Evolutionary conservation across 1,284 basidiomycete genomes (phyloP).

Genomic region (Inonotus obliquus): DNA sequence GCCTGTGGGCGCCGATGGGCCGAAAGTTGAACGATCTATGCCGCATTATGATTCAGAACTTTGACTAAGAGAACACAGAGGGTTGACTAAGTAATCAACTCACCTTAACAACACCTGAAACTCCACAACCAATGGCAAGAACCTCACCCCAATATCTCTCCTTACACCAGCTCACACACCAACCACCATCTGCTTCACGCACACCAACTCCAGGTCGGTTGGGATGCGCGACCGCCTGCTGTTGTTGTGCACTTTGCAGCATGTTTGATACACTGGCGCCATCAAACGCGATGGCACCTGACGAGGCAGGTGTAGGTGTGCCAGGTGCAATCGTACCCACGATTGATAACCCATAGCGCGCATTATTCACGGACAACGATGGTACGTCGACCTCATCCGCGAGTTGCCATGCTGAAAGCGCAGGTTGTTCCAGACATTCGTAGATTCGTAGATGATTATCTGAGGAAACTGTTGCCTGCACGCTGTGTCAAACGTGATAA

Average conservation of each 20-base stretch:
- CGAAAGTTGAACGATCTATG: conserved; percentile 40
- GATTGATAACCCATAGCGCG: conserved; percentile 39
- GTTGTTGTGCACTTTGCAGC: conserved; percentile 38
- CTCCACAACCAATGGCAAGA: conserved; percentile 71
- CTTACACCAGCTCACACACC: conserved; percentile 92
- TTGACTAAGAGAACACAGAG: not conserved
- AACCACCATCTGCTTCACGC: conserved; percentile 82
- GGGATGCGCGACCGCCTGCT: conserved; percentile 39
- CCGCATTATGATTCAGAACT: not conserved
- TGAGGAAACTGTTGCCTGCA: conserved; percentile 78
- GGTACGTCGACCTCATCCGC: conserved; percentile 76
- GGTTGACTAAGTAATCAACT: conserved; percentile 17
- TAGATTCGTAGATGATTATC: conserved; percentile 86
- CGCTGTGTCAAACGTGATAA: not conserved
- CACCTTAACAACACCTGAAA: conserved; percentile 72
- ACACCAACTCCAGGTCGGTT: conserved; percentile 52
- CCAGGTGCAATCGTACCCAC: conserved; percentile 50
- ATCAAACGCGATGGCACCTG: conserved; percentile 40
- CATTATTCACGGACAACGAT: conserved; percentile 42
- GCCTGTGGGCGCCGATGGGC: conserved; percentile 30
- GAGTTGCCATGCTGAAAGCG: conserved; percentile 75
- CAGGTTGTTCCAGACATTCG: conserved; percentile 83
- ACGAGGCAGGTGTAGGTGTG: conserved; percentile 59
- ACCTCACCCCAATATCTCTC: conserved; percentile 92
- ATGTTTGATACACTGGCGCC: conserved; percentile 54